Evolutionary conservation across 805 yeast genomes (phyloP), one percentile per base, ranked within the genome.

Genomic region (Saturnispora diversa): DNA sequence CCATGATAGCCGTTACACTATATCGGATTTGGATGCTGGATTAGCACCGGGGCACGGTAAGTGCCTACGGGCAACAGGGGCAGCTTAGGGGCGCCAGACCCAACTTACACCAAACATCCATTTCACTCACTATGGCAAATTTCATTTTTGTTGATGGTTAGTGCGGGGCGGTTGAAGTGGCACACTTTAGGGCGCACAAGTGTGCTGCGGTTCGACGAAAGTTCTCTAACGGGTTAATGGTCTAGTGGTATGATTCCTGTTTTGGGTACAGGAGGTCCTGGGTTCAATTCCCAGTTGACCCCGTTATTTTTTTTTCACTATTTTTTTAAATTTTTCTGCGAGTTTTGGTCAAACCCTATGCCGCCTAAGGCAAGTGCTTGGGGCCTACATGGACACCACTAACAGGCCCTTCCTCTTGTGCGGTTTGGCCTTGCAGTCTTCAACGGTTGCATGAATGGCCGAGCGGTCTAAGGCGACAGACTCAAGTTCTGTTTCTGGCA

Each of bases 1-100:
- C 80, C 80, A 77, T 77, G 81, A 75, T 77, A 75, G 77, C 82
- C 83, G 80, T 75, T 77, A 77, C 82, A 77, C 83, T 74, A 77
- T 71, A 76, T 75, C 82, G 82, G 81, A 75, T 6, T 7, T 26
- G 7, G 13, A n/a, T n/a, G n/a, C n/a, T n/a, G n/a, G n/a, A n/a
- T n/a, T n/a, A n/a, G n/a, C n/a, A n/a, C n/a, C n/a, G n/a, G n/a
- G n/a, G n/a, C n/a, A n/a, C n/a, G n/a, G n/a, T n/a, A n/a, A n/a
- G n/a, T n/a, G n/a, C n/a, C n/a, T n/a, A n/a, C n/a, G n/a, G n/a
- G n/a, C n/a, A n/a, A n/a, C n/a, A n/a, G n/a, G n/a, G n/a, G n/a
- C n/a, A n/a, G n/a, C n/a, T n/a, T n/a, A n/a, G n/a, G n/a, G n/a
- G n/a, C n/a, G n/a, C n/a, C n/a, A n/a, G n/a, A n/a, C n/a, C n/a